Percentiles rank a stretch among this genome's conserved stretches.
Evolutionary conservation across 2,329 filamentous ascomycete species (phyloP).

Genomic region (Fusarium scirpi): DNA sequence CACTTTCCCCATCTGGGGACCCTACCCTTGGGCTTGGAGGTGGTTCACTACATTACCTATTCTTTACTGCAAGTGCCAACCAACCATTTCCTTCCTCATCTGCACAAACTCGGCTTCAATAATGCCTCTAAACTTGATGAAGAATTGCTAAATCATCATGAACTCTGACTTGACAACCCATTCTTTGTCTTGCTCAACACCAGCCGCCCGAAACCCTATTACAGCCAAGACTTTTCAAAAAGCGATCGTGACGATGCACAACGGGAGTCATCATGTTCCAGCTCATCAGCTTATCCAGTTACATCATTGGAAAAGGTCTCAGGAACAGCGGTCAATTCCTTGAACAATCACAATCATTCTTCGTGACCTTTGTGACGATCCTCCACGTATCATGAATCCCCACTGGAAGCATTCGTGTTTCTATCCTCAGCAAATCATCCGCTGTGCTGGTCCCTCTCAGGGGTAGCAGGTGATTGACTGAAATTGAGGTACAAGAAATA

Average conservation of each 20-base stretch:
- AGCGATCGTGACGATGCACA: constrained; percentile 37
- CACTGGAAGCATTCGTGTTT: constrained; percentile 31
- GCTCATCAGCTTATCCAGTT: constrained; percentile 19
- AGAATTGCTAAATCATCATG: constrained; percentile 25
- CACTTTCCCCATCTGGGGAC: constrained; percentile 36
- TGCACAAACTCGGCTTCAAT: constrained; percentile 33
- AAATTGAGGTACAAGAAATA: not conserved
- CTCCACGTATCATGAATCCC: constrained; percentile 34
- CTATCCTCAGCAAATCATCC: constrained; percentile 29
- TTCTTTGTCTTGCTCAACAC: constrained; percentile 2
- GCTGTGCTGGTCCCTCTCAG: not conserved
- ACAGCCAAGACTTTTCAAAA: constrained; percentile 42
- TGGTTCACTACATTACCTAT: constrained; percentile 15
- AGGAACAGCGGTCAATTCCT: constrained; percentile 31
- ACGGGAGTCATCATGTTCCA: constrained; percentile 27
- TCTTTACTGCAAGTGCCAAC: constrained; percentile 21
- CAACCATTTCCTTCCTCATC: constrained; percentile 9
- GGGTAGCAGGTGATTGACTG: not conserved
- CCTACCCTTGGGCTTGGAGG: constrained; percentile 13
- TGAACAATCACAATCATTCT: constrained; percentile 6
- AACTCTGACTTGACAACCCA: constrained; percentile 10
- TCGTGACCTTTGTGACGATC: constrained; percentile 32
- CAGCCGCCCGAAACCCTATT: constrained; percentile 32
- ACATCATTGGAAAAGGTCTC: constrained; percentile 27
- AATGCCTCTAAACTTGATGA: constrained; percentile 30